Evolutionary conservation across 2,329 filamentous ascomycete genomes (phyloP).

Genomic region (Calonectria naviculata): DNA sequence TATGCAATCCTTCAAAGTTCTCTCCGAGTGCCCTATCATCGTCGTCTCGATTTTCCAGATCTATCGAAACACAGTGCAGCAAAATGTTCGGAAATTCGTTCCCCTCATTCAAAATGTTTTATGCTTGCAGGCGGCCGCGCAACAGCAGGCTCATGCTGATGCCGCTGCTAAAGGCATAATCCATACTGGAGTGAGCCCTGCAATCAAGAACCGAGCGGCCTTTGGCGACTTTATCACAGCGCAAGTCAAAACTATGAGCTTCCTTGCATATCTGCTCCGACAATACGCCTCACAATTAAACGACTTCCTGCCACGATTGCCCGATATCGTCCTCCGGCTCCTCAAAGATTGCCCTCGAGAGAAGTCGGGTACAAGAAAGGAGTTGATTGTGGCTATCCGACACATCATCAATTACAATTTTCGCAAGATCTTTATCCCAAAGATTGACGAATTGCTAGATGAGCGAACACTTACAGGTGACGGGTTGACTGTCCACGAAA

Average conservation of each 20-base stretch:
- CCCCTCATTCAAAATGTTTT: constrained; percentile 93
- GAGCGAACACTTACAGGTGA: constrained; percentile 95
- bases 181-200: constrained; percentile 92
- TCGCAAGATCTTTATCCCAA: constrained; percentile 90
- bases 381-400: constrained; percentile 93
- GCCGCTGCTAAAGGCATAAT: constrained; percentile 82
- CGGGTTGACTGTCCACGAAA: constrained; percentile 95
- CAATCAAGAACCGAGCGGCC: constrained; percentile 91
- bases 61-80: constrained; percentile 80
- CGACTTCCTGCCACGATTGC: constrained; percentile 88
- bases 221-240: constrained; percentile 98
- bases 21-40: constrained; percentile 98
- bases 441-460: constrained; percentile 95
- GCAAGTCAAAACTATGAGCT: constrained; percentile 99
- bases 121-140: constrained; percentile 88
- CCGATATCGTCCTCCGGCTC: constrained; percentile 89
- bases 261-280: constrained; percentile 90
- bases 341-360: constrained; percentile 95
- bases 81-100: constrained; percentile 92
- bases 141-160: constrained; percentile 90
- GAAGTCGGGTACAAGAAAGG: constrained; percentile 93
- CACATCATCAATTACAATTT: constrained; percentile 99
- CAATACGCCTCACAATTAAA: constrained; percentile 88
- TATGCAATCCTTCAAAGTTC: constrained; percentile 99
- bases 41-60: constrained; percentile 98